Conservation (phyloP, 2,329 filamentous ascomycete genomes). For the Ceratocystiopsis brevicomis region DNA sequence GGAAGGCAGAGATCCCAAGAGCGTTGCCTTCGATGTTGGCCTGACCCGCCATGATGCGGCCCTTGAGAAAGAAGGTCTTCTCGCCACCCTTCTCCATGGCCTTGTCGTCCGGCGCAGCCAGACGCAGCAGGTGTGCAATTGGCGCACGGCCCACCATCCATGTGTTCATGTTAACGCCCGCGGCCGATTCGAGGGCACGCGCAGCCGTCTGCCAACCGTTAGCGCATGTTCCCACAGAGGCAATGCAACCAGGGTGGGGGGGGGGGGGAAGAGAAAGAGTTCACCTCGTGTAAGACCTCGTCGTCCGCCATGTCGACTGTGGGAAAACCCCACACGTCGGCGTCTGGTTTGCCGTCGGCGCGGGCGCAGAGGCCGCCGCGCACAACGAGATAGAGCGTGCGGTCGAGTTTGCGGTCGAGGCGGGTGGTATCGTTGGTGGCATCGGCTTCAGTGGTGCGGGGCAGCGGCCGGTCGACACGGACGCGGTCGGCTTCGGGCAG, state of each 20-base stretch:
- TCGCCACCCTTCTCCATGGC: conserved; percentile 30
- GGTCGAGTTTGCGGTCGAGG: conserved; percentile 52
- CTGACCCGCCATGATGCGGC: conserved; percentile 92
- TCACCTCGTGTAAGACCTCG: conserved; percentile 69
- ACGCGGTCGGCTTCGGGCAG: conserved; percentile 40
- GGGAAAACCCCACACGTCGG: conserved; percentile 58
- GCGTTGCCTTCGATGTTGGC: conserved; percentile 56
- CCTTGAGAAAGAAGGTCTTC: conserved; percentile 94
- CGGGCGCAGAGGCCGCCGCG: conserved; percentile 24
- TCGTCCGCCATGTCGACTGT: conserved; percentile 45
- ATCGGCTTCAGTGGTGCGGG: conserved; percentile 58
- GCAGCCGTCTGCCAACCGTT: conserved; percentile 48
- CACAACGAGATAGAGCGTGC: conserved; percentile 77
- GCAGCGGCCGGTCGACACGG: conserved; percentile 49
- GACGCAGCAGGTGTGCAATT: conserved; percentile 55
- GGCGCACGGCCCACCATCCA: conserved; percentile 90
- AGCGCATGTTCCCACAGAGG: neutral
- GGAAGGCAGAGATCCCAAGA: conserved; percentile 61
- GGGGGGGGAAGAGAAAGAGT: conserved; percentile 17
- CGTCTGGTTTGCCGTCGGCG: conserved; percentile 28
- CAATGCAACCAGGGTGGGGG: neutral
- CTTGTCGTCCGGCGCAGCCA: conserved; percentile 24
- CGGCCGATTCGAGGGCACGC: conserved; percentile 56
- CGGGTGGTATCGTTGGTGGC: conserved; percentile 52
- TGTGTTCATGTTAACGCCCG: conserved; percentile 92